Conservation (phyloP, 2,329 filamentous ascomycete species). For the Emericellopsis cladophorae region DNA sequence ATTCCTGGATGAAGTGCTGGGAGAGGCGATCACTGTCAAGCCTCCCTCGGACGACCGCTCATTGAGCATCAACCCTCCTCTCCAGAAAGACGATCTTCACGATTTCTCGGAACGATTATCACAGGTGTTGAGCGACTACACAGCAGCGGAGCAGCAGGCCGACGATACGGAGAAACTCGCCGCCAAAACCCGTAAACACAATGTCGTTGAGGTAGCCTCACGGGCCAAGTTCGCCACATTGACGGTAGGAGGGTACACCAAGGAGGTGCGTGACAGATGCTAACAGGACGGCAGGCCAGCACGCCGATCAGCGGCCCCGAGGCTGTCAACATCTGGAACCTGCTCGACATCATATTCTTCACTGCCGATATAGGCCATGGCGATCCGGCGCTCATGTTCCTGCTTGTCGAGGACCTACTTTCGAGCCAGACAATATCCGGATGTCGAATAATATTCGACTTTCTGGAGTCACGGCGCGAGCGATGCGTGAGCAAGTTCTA, state of each 20-base stretch:
- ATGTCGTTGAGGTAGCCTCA: conserved; percentile 72
- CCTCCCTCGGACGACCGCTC: conserved; percentile 11
- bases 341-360: conserved; percentile 82
- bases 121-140: conserved; percentile 12
- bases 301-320: conserved; percentile 64
- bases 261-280: conserved; percentile 15
- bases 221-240: conserved; percentile 68
- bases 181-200: conserved; percentile 39
- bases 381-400: conserved; percentile 74
- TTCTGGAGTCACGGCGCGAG: conserved; percentile 84
- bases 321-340: conserved; percentile 82
- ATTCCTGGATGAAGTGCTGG: conserved; percentile 44
- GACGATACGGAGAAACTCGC: conserved; percentile 24
- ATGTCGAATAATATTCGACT: conserved; percentile 86
- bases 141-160: conserved; percentile 14
- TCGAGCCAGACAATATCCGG: conserved; percentile 92
- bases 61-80: conserved; percentile 56
- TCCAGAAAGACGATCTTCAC: conserved; percentile 56
- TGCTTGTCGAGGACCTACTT: conserved; percentile 85
- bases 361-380: conserved; percentile 70
- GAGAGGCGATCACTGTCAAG: conserved; percentile 46
- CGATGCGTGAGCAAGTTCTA: conserved; percentile 72
- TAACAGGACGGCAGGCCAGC: conserved; percentile 41
- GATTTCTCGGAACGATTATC: conserved; percentile 32
- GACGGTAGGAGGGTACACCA: conserved; percentile 44